Base-by-base conservation (phyloP, 345 rosid species). In the Reutealis trisperma region DNA sequence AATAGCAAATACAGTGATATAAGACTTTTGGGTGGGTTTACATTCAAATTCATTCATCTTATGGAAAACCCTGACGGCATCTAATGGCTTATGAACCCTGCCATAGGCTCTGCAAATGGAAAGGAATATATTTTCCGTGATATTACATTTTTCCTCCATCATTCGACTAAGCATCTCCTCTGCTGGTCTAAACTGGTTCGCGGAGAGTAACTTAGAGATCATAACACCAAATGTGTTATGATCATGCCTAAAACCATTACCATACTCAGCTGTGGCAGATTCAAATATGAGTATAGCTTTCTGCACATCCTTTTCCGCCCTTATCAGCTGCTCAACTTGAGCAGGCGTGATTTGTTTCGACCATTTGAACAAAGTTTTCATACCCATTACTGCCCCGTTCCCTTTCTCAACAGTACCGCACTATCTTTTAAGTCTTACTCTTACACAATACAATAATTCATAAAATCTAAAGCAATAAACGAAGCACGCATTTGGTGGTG, bases 101-200 rank as follows among this genome's bases (percentile, higher is more conserved):
- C 96, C 93, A 51, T 92, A 92, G 44, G 89, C 97, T 85, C 92
- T 86, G 70, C 92, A 92, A 77, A 96, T 73, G 24, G 86, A 87
- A 70, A 93, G 90, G 74, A 93, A 82, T 71, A 86, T 68, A 49
- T 91, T 86, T 83, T 93, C 98, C 0, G 70, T 78, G 45, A 92
- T 67, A n/a, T 44, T 72, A 63, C 96, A 89, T 60, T 82, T 86
- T 78, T 89, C 96, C 75, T 30, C 69, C 77, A 85, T 90, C 99
- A 96, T 92, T 84, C 96, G 86, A 34, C 71, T 64, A 58, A 92
- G 84, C 22, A 96, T 79, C 78, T 90, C 91, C 81, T 93, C 97
- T 1, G 96, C 97, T 18, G 87, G 82, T 67, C 73, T 81, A 75
- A 91, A 93, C 41, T 83, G 87, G 81, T 90, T 93, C 1, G 91